Percentiles rank a stretch among this genome's conserved stretches.
These are phyloP conservation scores for Fomitopsis betulina DNA, from an alignment of 1,284 basidiomycete species.

Conservation along the genomic window DNA sequence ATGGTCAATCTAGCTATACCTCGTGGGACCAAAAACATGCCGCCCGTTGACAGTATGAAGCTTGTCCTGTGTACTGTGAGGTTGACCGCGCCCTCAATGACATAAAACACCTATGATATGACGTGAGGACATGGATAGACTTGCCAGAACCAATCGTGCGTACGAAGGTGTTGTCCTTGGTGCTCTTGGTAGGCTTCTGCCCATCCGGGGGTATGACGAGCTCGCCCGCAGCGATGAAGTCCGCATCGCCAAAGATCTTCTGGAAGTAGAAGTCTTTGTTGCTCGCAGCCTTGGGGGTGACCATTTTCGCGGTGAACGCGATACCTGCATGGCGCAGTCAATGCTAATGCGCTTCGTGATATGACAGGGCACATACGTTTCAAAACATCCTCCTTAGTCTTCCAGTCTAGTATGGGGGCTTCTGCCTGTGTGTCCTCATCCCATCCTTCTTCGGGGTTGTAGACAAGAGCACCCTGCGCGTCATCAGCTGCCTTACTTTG, in stretches of 20 bases:
- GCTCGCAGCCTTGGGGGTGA: constrained; percentile 53
- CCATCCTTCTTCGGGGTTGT: constrained; percentile 80
- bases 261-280: constrained; percentile 80
- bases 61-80: constrained; percentile 79
- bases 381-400: constrained; percentile 52
- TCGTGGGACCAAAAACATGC: constrained; percentile 88
- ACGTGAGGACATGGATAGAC: not conserved
- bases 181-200: constrained; percentile 83
- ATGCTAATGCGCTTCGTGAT: not conserved
- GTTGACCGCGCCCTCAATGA: constrained; percentile 84
- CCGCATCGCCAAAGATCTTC: constrained; percentile 92
- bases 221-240: constrained; percentile 89
- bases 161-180: constrained; percentile 95
- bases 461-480: constrained; percentile 26
- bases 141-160: constrained; percentile 28
- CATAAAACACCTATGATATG: constrained; percentile 72
- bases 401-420: constrained; percentile 70
- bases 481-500: constrained; percentile 39
- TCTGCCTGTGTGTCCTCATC: constrained; percentile 74
- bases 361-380: constrained; percentile 54
- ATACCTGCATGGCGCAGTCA: constrained; percentile 45
- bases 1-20: constrained; percentile 40
- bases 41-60: constrained; percentile 78
- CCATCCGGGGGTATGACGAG: constrained; percentile 75
- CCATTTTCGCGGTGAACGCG: constrained; percentile 66